phyloP scores from a whole-genome alignment of 2,329 filamentous ascomycete species.

The Massarina eburnea region DNA sequence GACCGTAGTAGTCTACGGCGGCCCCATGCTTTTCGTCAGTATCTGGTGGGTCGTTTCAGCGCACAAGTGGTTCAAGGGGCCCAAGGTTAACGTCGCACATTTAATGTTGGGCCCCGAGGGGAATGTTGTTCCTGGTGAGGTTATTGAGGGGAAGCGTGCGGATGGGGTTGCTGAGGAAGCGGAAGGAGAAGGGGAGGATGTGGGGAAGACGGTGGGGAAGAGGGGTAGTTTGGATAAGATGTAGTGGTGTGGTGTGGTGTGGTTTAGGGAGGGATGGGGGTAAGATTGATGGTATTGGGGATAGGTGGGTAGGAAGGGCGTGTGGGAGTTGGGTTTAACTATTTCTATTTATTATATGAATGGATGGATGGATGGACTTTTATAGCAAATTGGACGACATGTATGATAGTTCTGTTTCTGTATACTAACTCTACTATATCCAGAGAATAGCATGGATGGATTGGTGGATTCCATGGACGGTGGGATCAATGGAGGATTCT shows the following conservation, averaged over 20 bases:
- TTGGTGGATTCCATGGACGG: no score
- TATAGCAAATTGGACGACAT: no score
- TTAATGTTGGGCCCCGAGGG: slow-evolving; percentile 48
- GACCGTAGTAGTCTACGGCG: slow-evolving; percentile 68
- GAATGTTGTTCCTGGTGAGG: slow-evolving; percentile 41
- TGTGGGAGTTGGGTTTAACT: no score
- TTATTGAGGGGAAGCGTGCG: slow-evolving; percentile 7
- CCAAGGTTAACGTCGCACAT: slow-evolving; percentile 67
- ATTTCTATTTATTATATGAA: no score
- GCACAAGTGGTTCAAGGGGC: slow-evolving; percentile 69
- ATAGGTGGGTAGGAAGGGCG: no score
- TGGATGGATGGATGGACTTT: no score
- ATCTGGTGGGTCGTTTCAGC: slow-evolving; percentile 67
- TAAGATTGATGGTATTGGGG: no score
- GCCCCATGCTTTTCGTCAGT: slow-evolving; percentile 59
- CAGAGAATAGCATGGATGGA: no score
- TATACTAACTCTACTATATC: no score
- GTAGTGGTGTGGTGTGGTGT: neutral
- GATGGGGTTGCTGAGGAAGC: neutral
- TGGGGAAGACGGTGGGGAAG: neutral
- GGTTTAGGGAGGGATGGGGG: no score
- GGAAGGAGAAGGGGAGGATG: neutral
- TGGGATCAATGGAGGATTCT: no score
- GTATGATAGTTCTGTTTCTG: no score
- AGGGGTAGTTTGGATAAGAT: slow-evolving; percentile 3